Evolutionary conservation across 768 basidiomycete genomes (phyloP).

Genomic region (Cystobasidium tubakii): DNA sequence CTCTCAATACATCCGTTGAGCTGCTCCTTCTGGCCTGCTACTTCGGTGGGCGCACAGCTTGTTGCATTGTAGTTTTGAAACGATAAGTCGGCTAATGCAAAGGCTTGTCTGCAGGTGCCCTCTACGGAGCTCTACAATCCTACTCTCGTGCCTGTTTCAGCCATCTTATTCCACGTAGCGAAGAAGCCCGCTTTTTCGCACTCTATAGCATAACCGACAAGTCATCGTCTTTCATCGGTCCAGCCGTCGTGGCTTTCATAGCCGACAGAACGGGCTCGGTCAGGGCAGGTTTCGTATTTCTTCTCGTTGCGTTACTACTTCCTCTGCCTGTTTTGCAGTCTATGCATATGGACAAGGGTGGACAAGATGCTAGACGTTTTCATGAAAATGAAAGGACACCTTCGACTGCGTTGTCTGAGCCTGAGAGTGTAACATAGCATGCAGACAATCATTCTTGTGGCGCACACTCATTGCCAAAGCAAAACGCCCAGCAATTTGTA

Average conservation of each 20-base stretch:
- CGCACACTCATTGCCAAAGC: no score
- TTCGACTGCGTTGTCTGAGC: no score
- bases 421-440: no score
- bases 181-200: constrained; percentile 81
- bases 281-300: constrained; percentile 22
- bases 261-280: constrained; percentile 71
- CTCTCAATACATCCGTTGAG: constrained; percentile 70
- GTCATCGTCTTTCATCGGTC: constrained; percentile 88
- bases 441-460: no score
- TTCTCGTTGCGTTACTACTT: constrained; percentile 66
- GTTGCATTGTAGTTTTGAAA: no score
- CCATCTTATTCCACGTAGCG: constrained; percentile 74
- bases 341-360: constrained; percentile 64
- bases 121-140: constrained; percentile 85
- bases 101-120: constrained; percentile 51
- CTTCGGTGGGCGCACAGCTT: constrained; percentile 59
- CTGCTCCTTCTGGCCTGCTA: constrained; percentile 77
- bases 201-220: constrained; percentile 69
- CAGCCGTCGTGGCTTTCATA: constrained; percentile 77
- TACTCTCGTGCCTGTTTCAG: constrained; percentile 83
- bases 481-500: no score
- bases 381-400: no score
- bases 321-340: constrained; percentile 66
- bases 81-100: neutral
- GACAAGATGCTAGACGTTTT: constrained; percentile 53